These are phyloP conservation scores for Xylariomycetidae sp. DNA, from an alignment of 2,329 filamentous ascomycete species.

Conservation along the genomic window DNA sequence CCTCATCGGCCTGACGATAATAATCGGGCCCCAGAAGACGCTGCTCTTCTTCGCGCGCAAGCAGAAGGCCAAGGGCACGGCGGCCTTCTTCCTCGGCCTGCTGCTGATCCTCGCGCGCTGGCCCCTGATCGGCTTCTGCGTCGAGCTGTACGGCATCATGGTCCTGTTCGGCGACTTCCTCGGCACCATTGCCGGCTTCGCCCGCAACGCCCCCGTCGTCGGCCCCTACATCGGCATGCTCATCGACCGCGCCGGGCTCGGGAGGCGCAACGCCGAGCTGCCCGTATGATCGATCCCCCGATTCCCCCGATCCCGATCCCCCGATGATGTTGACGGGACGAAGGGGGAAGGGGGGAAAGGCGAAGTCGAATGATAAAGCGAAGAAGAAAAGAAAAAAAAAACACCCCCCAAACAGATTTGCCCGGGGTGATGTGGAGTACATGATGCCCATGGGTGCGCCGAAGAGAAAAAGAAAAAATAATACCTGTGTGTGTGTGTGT, in stretches of 20 bases:
- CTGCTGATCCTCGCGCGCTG: conserved; percentile 82
- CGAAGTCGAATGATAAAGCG: neutral
- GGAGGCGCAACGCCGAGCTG: conserved; percentile 67
- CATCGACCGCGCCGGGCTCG: conserved; percentile 66
- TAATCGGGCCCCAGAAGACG: conserved; percentile 90
- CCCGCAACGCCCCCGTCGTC: conserved; percentile 76
- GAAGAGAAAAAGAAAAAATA: no score
- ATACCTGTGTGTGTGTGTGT: no score
- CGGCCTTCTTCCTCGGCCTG: conserved; percentile 80
- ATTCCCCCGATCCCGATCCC: no score
- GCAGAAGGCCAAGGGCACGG: conserved; percentile 88
- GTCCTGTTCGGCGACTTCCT: conserved; percentile 95
- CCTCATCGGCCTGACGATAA: conserved; percentile 90
- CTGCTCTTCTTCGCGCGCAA: conserved; percentile 89
- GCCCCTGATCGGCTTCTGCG: conserved; percentile 83
- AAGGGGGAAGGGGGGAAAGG: neutral
- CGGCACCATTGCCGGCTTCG: conserved; percentile 85
- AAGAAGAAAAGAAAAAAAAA: conserved; percentile 6
- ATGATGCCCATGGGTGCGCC: conserved; percentile 13
- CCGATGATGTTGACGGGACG: neutral
- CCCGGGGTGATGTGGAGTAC: conserved; percentile 5
- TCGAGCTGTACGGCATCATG: conserved; percentile 90
- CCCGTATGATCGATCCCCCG: no score
- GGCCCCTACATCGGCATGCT: conserved; percentile 77
- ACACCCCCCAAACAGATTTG: no score